A percentile compares a stretch with the other conserved stretches of the same genome.
phyloP scores from a whole-genome alignment of 1,139 yeast genomes.

The Candida sanyaensis region DNA sequence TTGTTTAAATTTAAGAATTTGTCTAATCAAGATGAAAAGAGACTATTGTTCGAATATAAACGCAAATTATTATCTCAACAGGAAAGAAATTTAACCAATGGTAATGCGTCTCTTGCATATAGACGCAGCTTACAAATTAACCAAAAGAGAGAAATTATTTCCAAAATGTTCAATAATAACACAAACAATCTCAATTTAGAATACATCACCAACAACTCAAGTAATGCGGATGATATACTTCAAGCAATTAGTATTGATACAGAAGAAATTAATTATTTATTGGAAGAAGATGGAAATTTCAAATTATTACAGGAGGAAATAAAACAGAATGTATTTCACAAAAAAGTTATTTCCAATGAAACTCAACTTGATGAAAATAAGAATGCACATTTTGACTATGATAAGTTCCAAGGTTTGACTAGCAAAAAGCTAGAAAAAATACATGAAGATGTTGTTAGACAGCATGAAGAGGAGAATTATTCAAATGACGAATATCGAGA shows the following conservation, averaged over 20 bases:
- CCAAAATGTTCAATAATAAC: slow-evolving; percentile 41
- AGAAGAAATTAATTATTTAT: slow-evolving; percentile 36
- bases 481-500: slow-evolving; percentile 16
- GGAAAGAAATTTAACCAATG: slow-evolving; percentile 32
- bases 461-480: slow-evolving; percentile 13
- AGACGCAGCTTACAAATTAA: slow-evolving; percentile 43
- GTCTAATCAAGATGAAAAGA: slow-evolving; percentile 27
- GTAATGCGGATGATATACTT: slow-evolving; percentile 10
- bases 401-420: slow-evolving; percentile 28
- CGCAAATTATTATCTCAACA: slow-evolving; percentile 35
- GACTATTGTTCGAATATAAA: slow-evolving; percentile 32
- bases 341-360: slow-evolving; percentile 5
- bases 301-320: slow-evolving; percentile 29
- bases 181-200: slow-evolving; percentile 41
- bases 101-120: slow-evolving; percentile 35
- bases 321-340: slow-evolving; percentile 2
- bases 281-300: slow-evolving; percentile 39
- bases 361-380: slow-evolving; percentile 3
- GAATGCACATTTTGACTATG: slow-evolving; percentile 21
- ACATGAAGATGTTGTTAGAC: slow-evolving; percentile 20
- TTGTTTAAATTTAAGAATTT: slow-evolving; percentile 12
- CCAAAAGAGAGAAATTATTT: slow-evolving; percentile 43
- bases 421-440: slow-evolving; percentile 24
- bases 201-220: slow-evolving; percentile 44
- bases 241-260: slow-evolving; percentile 37